Conservation (phyloP, 208 protist species). For the Wallacemonas sp. region DNA sequence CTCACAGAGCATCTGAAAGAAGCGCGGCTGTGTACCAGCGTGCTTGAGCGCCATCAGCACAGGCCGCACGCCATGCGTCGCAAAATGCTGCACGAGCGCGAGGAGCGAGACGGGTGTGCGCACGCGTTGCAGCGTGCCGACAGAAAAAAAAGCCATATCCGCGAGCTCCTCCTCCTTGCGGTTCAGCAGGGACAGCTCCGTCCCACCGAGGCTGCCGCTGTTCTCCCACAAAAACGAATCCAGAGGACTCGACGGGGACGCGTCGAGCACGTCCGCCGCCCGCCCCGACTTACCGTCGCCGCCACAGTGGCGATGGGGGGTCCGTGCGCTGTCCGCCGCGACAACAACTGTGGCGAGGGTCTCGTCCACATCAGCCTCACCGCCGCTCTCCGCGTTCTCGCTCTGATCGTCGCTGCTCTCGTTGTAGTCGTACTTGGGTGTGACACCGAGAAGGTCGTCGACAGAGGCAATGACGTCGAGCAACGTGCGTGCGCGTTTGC, state of each 20-base stretch:
- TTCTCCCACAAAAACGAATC: background rate
- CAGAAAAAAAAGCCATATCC: slow-evolving; percentile 79
- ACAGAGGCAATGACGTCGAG: slow-evolving; percentile 6
- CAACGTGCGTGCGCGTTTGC: slow-evolving; percentile 2
- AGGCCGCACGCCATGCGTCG: slow-evolving; percentile 17
- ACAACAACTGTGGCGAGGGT: too few relatives aligned
- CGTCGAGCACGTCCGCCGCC: background rate
- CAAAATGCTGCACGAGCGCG: slow-evolving; percentile 46
- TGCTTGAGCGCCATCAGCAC: slow-evolving; percentile 60
- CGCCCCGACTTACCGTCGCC: too few relatives aligned
- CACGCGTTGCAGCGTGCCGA: slow-evolving; percentile 29
- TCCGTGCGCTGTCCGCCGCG: too few relatives aligned
- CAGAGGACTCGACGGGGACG: background rate
- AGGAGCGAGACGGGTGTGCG: slow-evolving; percentile 31
- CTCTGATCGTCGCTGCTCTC: background rate
- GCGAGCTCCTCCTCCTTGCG: slow-evolving; percentile 70
- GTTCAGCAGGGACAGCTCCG: slow-evolving; percentile 65
- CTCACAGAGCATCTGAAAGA: slow-evolving; percentile 26
- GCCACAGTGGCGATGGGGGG: too few relatives aligned
- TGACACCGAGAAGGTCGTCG: slow-evolving; percentile 3
- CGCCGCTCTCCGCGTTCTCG: too few relatives aligned
- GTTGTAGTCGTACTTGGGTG: background rate
- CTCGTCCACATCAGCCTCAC: too few relatives aligned
- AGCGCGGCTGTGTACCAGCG: slow-evolving; percentile 31
- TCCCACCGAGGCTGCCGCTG: slow-evolving; percentile 37